These are phyloP conservation scores for Xanthoconium stramineum DNA, from an alignment of 768 basidiomycete species.

Conservation along the genomic window DNA sequence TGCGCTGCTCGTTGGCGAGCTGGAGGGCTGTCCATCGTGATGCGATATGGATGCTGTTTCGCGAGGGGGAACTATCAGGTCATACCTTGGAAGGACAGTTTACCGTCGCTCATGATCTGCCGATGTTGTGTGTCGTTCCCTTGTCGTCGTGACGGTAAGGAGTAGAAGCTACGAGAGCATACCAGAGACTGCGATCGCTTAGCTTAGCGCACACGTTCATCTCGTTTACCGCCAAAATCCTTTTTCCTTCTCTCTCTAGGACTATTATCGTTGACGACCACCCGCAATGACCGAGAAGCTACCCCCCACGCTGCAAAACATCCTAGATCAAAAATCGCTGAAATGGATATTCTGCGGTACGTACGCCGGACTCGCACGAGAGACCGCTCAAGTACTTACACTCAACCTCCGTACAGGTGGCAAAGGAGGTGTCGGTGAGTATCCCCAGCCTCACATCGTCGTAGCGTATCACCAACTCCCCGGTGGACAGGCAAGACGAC, in stretches of 20 bases:
- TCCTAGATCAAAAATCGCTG: slow-evolving; percentile 87
- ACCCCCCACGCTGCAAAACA: slow-evolving; percentile 86
- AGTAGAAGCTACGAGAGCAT: slow-evolving; percentile 12
- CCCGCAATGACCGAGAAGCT: slow-evolving; percentile 56
- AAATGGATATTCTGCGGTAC: slow-evolving; percentile 99
- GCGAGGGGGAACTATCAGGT: not conserved
- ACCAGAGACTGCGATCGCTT: slow-evolving; percentile 12
- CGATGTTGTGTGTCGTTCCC: not conserved
- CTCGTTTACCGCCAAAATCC: slow-evolving; percentile 4
- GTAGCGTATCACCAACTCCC: not conserved
- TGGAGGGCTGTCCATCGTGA: slow-evolving; percentile 59
- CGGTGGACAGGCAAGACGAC: slow-evolving; percentile 84
- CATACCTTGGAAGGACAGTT: slow-evolving; percentile 42
- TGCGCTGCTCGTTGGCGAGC: slow-evolving; percentile 85
- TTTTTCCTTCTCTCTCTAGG: slow-evolving; percentile 6
- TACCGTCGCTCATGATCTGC: slow-evolving; percentile 24
- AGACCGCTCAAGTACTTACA: slow-evolving; percentile 15
- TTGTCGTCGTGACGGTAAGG: slow-evolving; percentile 9
- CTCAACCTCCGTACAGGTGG: slow-evolving; percentile 58
- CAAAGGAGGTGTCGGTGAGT: slow-evolving; percentile 95
- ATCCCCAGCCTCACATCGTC: not conserved
- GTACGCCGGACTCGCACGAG: slow-evolving; percentile 30
- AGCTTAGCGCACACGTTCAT: slow-evolving; percentile 9
- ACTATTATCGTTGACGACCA: slow-evolving; percentile 7
- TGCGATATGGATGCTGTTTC: slow-evolving; percentile 1